These are phyloP conservation scores for Mallotus nudiflorus DNA, from an alignment of 345 rosid genomes.

Conservation along the genomic window DNA sequence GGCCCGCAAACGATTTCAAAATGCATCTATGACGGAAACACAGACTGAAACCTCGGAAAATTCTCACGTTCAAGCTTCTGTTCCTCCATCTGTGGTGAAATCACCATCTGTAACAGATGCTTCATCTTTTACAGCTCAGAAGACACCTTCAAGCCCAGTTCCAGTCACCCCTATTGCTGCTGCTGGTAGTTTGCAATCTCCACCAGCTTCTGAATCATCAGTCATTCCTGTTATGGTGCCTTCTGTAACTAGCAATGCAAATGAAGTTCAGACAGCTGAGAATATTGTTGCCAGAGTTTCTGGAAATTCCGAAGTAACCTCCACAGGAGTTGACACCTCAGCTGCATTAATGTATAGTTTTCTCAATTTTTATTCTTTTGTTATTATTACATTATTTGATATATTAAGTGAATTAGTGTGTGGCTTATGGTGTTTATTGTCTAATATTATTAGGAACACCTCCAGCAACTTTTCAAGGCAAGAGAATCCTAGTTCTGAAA, in stretches of 20 bases:
- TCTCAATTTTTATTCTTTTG: constrained; percentile 6
- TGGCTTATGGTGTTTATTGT: constrained; percentile 18
- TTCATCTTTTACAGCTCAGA: constrained; percentile 37
- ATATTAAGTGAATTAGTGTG: constrained; percentile 2
- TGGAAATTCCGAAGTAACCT: constrained; percentile 48
- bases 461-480: constrained; percentile 22
- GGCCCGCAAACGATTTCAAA: constrained; percentile 78
- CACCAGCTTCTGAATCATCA: constrained; percentile 41
- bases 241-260: constrained; percentile 33
- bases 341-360: constrained; percentile 47
- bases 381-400: not conserved
- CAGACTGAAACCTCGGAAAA: constrained; percentile 32
- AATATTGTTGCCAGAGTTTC: constrained; percentile 38
- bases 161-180: constrained; percentile 45
- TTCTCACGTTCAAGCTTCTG: constrained; percentile 31
- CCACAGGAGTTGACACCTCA: constrained; percentile 29
- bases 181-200: constrained; percentile 35
- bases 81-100: constrained; percentile 30
- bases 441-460: constrained; percentile 36
- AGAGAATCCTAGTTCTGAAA: constrained; percentile 36
- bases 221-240: constrained; percentile 41
- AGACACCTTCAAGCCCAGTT: constrained; percentile 55
- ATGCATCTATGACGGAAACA: constrained; percentile 34
- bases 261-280: constrained; percentile 37
- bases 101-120: constrained; percentile 40